These are phyloP conservation scores for Myxozyma melibiosi DNA, from an alignment of 805 yeast species.

Conservation along the genomic window DNA sequence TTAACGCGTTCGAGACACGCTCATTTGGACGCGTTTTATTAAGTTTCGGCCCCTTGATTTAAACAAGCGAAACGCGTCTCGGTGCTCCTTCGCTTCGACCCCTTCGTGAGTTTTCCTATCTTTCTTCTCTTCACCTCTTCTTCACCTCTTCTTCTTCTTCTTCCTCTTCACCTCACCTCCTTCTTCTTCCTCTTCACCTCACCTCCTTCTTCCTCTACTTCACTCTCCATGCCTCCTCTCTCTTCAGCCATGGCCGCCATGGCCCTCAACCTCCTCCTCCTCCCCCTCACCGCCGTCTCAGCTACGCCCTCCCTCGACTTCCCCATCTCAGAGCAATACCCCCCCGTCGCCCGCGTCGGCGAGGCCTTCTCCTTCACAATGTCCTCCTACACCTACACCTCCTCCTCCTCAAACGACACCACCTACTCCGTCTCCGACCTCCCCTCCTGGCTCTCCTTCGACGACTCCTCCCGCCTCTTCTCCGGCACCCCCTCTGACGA, in stretches of 20 bases:
- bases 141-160: neutral
- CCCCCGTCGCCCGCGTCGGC: constrained; percentile 79
- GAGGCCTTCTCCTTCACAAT: constrained; percentile 64
- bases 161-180: neutral
- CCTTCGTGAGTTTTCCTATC: neutral
- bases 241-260: neutral
- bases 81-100: neutral
- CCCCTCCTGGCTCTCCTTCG: constrained; percentile 83
- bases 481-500: constrained; percentile 60
- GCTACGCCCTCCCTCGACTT: constrained; percentile 64
- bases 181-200: neutral
- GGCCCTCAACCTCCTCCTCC: neutral
- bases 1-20: constrained; percentile 11
- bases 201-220: neutral
- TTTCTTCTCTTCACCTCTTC: neutral
- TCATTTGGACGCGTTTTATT: neutral
- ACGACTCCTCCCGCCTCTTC: constrained; percentile 59
- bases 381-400: constrained; percentile 68
- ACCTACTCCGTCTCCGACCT: constrained; percentile 57
- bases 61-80: neutral
- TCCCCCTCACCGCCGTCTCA: constrained; percentile 8
- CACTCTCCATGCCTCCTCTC: neutral
- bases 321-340: constrained; percentile 82
- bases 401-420: constrained; percentile 49
- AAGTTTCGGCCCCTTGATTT: neutral